Evolutionary conservation across 192 early-diverging fungal species (phyloP).

Genomic region (Dissophora ornata): DNA sequence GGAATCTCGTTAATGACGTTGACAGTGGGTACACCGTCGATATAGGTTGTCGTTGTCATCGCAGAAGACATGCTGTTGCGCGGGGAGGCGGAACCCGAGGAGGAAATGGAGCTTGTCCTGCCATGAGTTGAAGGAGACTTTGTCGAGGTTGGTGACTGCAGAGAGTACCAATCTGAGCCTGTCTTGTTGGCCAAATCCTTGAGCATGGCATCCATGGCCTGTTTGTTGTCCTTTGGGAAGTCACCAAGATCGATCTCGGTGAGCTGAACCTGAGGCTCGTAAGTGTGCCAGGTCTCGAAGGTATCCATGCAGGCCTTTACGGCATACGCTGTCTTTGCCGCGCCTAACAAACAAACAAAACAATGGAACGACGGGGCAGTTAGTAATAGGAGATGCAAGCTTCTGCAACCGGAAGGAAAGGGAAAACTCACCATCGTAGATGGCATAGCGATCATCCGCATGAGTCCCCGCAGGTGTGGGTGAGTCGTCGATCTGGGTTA

Average conservation of each 20-base stretch:
- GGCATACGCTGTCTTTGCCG: slow-evolving; percentile 37
- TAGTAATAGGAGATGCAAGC: too few relatives aligned
- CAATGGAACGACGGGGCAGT: neutral
- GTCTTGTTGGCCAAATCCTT: slow-evolving; percentile 37
- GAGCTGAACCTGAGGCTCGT: slow-evolving; percentile 29
- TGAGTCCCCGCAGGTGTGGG: slow-evolving; percentile 42
- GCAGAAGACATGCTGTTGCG: slow-evolving; percentile 34
- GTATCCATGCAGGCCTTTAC: slow-evolving; percentile 51
- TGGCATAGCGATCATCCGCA: slow-evolving; percentile 37
- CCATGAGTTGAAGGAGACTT: slow-evolving; percentile 3
- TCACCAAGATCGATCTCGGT: slow-evolving; percentile 37
- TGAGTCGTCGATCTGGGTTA: slow-evolving; percentile 35
- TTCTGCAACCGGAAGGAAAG: too few relatives aligned
- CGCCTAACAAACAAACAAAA: slow-evolving; percentile 18
- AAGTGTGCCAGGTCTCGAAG: slow-evolving; percentile 20
- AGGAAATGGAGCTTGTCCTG: slow-evolving; percentile 16
- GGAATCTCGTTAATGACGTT: slow-evolving; percentile 47
- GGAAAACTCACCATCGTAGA: slow-evolving; percentile 27
- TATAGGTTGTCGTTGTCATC: slow-evolving; percentile 35
- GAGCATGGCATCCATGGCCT: slow-evolving; percentile 46
- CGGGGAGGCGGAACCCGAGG: slow-evolving; percentile 13
- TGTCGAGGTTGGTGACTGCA: slow-evolving; percentile 18
- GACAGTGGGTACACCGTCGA: slow-evolving; percentile 37
- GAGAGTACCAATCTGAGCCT: slow-evolving; percentile 42
- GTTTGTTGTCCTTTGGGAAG: slow-evolving; percentile 48